phyloP scores from a whole-genome alignment of 2,329 filamentous ascomycete species.

The Ophiobolus disseminans region DNA sequence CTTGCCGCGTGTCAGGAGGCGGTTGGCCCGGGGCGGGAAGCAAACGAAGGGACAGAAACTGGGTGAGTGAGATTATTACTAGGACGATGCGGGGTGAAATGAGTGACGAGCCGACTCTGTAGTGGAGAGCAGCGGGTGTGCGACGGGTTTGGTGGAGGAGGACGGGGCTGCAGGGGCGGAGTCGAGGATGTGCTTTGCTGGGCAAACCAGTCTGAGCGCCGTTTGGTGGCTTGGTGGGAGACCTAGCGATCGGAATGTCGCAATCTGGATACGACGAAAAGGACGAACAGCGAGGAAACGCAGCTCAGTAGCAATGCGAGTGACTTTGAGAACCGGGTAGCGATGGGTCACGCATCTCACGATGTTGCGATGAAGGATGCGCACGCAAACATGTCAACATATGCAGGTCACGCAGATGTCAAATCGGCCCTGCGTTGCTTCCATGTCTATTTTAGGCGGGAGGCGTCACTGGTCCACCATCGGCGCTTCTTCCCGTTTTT shows the following conservation, averaged over 20 bases:
- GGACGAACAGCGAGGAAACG: conserved; percentile 1
- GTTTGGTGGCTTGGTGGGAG: conserved; percentile 16
- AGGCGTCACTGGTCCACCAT: conserved; percentile 3
- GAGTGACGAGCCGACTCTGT: conserved; percentile 41
- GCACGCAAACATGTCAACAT: not conserved
- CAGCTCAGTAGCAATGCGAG: conserved; percentile 4
- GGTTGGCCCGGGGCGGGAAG: conserved; percentile 17
- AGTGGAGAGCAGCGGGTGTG: conserved; percentile 25
- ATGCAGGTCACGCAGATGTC: not conserved
- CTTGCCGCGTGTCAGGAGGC: conserved; percentile 24
- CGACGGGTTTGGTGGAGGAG: conserved; percentile 28
- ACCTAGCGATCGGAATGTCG: conserved; percentile 31
- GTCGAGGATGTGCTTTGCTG: conserved; percentile 27
- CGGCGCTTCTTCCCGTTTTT: conserved; percentile 7
- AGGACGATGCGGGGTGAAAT: conserved; percentile 34
- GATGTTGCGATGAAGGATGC: not conserved
- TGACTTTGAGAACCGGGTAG: not conserved
- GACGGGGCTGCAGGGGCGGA: conserved; percentile 29
- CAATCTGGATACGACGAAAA: not conserved
- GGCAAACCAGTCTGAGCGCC: conserved; percentile 22
- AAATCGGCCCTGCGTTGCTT: conserved; percentile 2
- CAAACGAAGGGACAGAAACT: conserved; percentile 17
- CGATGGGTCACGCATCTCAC: conserved; percentile 5
- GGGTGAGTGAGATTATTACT: conserved; percentile 25
- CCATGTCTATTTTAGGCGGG: not conserved